Conservation (phyloP, 2,329 filamentous ascomycete species). For the Trichoderma koningiopsis region DNA sequence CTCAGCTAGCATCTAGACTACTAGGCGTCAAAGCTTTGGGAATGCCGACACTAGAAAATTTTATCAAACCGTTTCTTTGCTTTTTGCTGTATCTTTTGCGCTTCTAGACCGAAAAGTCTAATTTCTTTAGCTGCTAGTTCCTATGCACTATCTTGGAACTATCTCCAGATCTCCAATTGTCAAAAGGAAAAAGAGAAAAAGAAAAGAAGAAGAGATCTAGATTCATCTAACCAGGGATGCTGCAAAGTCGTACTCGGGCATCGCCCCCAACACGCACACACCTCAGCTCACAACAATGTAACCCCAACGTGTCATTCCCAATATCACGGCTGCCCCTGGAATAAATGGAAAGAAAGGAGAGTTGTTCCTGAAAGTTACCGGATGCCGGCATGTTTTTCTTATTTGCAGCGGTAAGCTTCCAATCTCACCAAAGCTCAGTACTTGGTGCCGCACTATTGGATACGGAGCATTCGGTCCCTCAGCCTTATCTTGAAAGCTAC, state of each 20-base stretch:
- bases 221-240: background rate
- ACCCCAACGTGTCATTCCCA: background rate
- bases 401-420: background rate
- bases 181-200: background rate
- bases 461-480: background rate
- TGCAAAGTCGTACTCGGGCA: background rate
- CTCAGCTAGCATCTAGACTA: background rate
- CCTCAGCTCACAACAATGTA: slow-evolving; percentile 1
- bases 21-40: background rate
- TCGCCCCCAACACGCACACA: background rate
- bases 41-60: slow-evolving; percentile 16
- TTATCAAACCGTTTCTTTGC: background rate
- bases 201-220: background rate
- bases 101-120: background rate
- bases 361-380: background rate
- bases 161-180: background rate
- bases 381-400: background rate
- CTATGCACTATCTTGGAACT: background rate
- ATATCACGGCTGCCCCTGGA: background rate
- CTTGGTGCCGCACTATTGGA: background rate
- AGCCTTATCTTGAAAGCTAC: background rate
- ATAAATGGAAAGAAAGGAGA: background rate
- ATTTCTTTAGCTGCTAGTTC: background rate
- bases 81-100: background rate
- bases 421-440: background rate